These are phyloP conservation scores for Notholithocarpus densiflorus DNA, from an alignment of 306 rosid species.

Conservation along the genomic window DNA sequence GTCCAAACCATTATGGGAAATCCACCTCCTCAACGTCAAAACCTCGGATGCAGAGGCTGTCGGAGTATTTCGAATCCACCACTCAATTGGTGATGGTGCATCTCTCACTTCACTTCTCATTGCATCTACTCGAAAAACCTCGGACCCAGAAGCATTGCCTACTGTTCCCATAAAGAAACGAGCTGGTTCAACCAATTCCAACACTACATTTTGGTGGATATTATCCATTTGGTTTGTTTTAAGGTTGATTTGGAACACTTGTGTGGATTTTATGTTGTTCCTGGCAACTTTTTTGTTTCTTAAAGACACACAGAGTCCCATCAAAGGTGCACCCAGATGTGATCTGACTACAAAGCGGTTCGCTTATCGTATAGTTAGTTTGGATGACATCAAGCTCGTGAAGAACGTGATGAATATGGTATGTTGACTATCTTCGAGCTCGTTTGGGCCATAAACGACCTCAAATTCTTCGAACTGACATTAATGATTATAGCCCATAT, in stretches of 20 bases:
- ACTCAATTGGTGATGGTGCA: constrained; percentile 66
- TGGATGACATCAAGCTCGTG: no score
- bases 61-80: constrained; percentile 49
- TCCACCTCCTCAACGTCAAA: constrained; percentile 59
- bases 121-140: constrained; percentile 48
- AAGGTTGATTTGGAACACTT: constrained; percentile 37
- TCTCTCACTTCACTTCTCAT: constrained; percentile 68
- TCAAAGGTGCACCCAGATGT: constrained; percentile 47
- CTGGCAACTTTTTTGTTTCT: constrained; percentile 36
- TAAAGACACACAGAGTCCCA: constrained; percentile 45
- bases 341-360: constrained; percentile 36
- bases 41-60: constrained; percentile 44
- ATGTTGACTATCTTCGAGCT: background rate
- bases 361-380: constrained; percentile 14
- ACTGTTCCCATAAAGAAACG: constrained; percentile 26
- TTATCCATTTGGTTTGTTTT: constrained; percentile 31
- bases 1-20: constrained; percentile 66
- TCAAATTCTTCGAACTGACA: no score
- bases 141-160: constrained; percentile 50
- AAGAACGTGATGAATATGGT: constrained; percentile 49
- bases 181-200: background rate
- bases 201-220: constrained; percentile 10
- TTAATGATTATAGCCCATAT: no score
- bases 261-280: constrained; percentile 37
- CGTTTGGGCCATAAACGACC: no score